phyloP scores from a whole-genome alignment of 495 filamentous ascomycete genomes.

The Cryomyces minteri region DNA sequence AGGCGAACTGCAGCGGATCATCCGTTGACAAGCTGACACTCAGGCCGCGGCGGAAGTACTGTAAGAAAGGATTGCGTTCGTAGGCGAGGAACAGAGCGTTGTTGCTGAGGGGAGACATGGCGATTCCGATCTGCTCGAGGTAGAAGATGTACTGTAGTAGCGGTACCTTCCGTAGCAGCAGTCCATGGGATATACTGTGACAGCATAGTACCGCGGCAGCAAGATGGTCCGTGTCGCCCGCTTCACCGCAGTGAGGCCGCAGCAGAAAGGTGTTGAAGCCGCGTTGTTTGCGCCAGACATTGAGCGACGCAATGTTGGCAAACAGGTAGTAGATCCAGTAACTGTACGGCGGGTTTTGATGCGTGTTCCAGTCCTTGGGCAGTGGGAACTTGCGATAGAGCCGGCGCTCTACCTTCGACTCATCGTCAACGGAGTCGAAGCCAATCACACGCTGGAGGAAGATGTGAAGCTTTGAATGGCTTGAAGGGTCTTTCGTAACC shows the following conservation, averaged over 20 bases:
- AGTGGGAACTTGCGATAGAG: constrained; percentile 87
- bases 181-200: constrained; percentile 93
- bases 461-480: constrained; percentile 82
- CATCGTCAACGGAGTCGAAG: constrained; percentile 94
- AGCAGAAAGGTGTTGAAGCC: constrained; percentile 94
- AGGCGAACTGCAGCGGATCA: constrained; percentile 93
- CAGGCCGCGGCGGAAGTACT: constrained; percentile 83
- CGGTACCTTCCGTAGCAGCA: constrained; percentile 84
- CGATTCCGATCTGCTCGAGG: constrained; percentile 91
- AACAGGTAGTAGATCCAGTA: constrained; percentile 99
- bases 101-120: constrained; percentile 97
- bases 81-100: constrained; percentile 95
- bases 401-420: constrained; percentile 86
- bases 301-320: constrained; percentile 83
- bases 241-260: constrained; percentile 90
- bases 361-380: constrained; percentile 70
- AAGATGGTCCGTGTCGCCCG: constrained; percentile 89
- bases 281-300: constrained; percentile 72
- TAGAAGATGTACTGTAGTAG: constrained; percentile 95
- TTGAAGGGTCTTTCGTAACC: constrained; percentile 70
- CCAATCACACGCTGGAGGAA: constrained; percentile 92
- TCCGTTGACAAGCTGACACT: constrained; percentile 95
- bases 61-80: constrained; percentile 87
- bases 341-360: constrained; percentile 92
- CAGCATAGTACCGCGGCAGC: constrained; percentile 84